Evolutionary conservation across 352 stramenopile species (phyloP), one percentile per base, ranked within the genome.

Genomic region (Globisporangium middletonii): DNA sequence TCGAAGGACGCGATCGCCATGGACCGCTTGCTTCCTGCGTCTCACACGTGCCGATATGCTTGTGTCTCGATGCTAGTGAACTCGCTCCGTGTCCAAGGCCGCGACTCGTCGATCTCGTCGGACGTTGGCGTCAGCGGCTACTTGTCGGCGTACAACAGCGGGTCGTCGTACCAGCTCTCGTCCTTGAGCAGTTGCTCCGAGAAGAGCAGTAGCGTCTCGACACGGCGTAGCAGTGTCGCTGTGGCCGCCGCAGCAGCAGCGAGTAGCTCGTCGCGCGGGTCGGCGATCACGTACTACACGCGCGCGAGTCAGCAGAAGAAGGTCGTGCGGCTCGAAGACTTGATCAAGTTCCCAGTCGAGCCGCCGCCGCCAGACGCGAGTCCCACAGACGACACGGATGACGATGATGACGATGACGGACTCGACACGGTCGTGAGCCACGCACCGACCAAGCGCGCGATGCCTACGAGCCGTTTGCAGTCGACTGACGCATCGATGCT

Each of bases 101-200:
- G 60, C 8, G 55, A 60, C 49, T 66, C 60, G 27, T 66, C 60
- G 16, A 66, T 66, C n/a, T 66, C 60, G 18, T 61, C 60, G 18
- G 60, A 66, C 27, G 26, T 61, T 7, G 44, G 59, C 28, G 44
- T 45, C 3, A 11, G 41, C 3, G n/a, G 13, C 13, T 23, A 23
- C 23, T 41, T 59, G 26, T 46, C 58, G 9, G 35, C 41, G 16
- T 44, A 43, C 49, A 38, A 53, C 33, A 53, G 30, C 2, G 33
- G 49, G 18, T 55, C 58, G 11, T 53, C 44, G 19, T 28, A 28
- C 43, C 52, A 48, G 45, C 37, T 59, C 12, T 64, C 59, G 4
- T 45, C 56, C 3, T 30, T 55, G 9, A n/a, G 37, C 11, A 47
- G 45, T 38, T 27, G 46, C n/a, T 59, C 45, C 8, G 52, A 54